These are phyloP conservation scores for Leccinum pellstonianum DNA, from an alignment of 768 basidiomycete genomes.

Conservation along the genomic window DNA sequence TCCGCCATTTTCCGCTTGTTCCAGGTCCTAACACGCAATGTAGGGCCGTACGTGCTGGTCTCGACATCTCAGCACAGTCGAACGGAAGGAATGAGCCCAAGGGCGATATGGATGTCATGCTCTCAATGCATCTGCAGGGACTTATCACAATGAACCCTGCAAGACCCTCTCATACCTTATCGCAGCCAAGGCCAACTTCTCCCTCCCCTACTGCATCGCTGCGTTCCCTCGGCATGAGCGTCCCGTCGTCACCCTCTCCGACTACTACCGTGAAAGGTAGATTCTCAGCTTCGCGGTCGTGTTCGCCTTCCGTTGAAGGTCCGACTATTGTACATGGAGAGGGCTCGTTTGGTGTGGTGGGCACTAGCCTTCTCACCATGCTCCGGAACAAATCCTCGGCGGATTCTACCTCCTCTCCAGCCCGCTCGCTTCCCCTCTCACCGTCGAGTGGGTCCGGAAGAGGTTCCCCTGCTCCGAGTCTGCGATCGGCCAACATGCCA, in stretches of 20 bases:
- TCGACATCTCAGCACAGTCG: constrained; percentile 46
- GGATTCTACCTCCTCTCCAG: constrained; percentile 26
- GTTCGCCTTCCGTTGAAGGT: constrained; percentile 41
- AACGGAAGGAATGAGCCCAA: constrained; percentile 56
- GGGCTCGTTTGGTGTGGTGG: constrained; percentile 58
- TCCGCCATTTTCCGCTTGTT: neutral
- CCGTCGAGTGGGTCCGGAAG: constrained; percentile 11
- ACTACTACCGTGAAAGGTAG: constrained; percentile 21
- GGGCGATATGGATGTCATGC: constrained; percentile 82
- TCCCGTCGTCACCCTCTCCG: constrained; percentile 19
- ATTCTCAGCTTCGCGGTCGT: constrained; percentile 23
- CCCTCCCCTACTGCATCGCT: constrained; percentile 30
- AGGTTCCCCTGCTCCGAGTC: constrained; percentile 27
- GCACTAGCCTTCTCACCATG: constrained; percentile 54
- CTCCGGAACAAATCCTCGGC: constrained; percentile 41
- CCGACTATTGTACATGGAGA: constrained; percentile 42
- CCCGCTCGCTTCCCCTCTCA: constrained; percentile 35
- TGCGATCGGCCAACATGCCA: constrained; percentile 24
- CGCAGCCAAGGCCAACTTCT: constrained; percentile 23
- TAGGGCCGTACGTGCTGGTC: constrained; percentile 69
- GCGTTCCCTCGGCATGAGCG: constrained; percentile 25
- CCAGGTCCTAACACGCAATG: neutral
- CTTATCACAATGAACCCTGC: constrained; percentile 36
- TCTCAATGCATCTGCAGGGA: constrained; percentile 75
- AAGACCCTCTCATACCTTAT: constrained; percentile 10